Evolutionary conservation across 1,139 yeast species (phyloP).

Genomic region (Hyphopichia pseudoburtonii): DNA sequence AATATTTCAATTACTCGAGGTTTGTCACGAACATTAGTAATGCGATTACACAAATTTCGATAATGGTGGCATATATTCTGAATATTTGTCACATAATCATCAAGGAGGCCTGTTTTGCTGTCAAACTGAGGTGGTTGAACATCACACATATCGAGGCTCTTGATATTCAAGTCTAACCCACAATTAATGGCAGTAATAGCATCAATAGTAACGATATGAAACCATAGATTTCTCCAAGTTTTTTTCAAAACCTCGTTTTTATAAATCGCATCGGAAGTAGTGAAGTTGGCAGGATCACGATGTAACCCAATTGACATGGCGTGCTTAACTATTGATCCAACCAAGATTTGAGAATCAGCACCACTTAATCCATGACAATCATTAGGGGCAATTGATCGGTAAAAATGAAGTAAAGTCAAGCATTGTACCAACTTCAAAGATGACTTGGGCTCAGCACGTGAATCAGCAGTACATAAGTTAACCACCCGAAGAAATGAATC

Average conservation of each 20-base stretch:
- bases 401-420: conserved; percentile 33
- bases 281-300: conserved; percentile 40
- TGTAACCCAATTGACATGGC: conserved; percentile 46
- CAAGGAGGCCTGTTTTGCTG: conserved; percentile 18
- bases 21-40: conserved; percentile 28
- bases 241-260: conserved; percentile 26
- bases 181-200: conserved; percentile 35
- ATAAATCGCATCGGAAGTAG: conserved; percentile 30
- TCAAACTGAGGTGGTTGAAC: conserved; percentile 27
- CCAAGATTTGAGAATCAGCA: conserved; percentile 39
- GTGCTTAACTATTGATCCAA: conserved; percentile 40
- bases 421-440: conserved; percentile 35
- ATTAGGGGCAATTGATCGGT: conserved; percentile 40
- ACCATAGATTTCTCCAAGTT: conserved; percentile 44
- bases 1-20: conserved; percentile 41
- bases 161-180: conserved; percentile 32
- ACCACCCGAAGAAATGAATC: conserved; percentile 26
- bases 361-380: conserved; percentile 48
- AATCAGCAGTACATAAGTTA: conserved; percentile 34
- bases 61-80: conserved; percentile 26
- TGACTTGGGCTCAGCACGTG: conserved; percentile 27
- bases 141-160: conserved; percentile 30
- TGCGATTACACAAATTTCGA: conserved; percentile 28
- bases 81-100: conserved; percentile 13
- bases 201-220: conserved; percentile 29